Evolutionary conservation across 108 stramenopile species (phyloP).

Genomic region (Cylindrotheca closterium): DNA sequence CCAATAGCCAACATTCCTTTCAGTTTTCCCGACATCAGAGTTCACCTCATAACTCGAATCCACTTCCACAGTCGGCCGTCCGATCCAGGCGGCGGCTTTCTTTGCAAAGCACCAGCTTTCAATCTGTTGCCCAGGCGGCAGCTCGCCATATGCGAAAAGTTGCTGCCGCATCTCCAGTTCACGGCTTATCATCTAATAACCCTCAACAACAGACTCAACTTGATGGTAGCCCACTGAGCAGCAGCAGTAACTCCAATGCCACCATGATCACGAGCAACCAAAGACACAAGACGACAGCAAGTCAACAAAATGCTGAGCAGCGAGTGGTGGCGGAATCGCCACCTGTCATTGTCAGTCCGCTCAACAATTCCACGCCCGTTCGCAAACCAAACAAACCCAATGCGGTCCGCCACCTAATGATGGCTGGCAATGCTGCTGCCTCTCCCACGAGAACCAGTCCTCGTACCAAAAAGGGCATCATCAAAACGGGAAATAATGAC

Average conservation of each 20-base stretch:
- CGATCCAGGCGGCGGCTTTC: slow-evolving; percentile 25
- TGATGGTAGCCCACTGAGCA: background rate
- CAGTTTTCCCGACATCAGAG: background rate
- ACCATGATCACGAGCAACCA: slow-evolving; percentile 4
- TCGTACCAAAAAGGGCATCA: background rate
- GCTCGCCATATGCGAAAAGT: slow-evolving; percentile 49
- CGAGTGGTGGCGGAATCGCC: slow-evolving; percentile 36
- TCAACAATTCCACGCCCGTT: background rate
- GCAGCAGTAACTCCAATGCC: slow-evolving; percentile 4
- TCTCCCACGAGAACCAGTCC: background rate
- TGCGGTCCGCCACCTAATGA: slow-evolving; percentile 8
- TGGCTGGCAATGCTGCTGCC: no score
- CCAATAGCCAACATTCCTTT: background rate
- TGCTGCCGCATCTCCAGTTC: slow-evolving; percentile 20
- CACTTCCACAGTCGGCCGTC: slow-evolving; percentile 10
- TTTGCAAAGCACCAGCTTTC: slow-evolving; percentile 19
- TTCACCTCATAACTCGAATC: background rate
- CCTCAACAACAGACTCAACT: background rate
- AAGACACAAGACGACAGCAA: no score
- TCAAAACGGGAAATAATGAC: slow-evolving; percentile 2
- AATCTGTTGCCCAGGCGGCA: slow-evolving; percentile 33
- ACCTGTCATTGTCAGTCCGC: slow-evolving; percentile 27
- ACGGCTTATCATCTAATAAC: background rate
- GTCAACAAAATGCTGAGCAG: slow-evolving; percentile 8
- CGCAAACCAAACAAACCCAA: slow-evolving; percentile 6